These are phyloP conservation scores for Saraca asoca DNA, from an alignment of 331 rosid genomes.

Conservation along the genomic window DNA sequence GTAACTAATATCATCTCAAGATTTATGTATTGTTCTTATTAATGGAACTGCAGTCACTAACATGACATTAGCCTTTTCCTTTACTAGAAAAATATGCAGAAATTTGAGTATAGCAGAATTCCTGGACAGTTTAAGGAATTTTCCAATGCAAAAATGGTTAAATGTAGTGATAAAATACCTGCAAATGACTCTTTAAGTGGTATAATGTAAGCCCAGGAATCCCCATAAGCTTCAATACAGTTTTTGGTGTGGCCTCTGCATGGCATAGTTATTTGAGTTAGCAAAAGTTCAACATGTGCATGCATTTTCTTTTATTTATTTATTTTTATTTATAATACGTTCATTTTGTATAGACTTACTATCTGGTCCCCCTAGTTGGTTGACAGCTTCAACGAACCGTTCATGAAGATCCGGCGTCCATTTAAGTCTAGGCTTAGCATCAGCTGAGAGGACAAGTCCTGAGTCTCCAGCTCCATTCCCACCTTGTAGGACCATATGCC, in stretches of 20 bases:
- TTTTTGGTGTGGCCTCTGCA: conserved; percentile 94
- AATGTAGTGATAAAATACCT: conserved; percentile 47
- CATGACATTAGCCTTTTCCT: not conserved
- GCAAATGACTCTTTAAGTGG: conserved; percentile 90
- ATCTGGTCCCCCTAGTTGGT: conserved; percentile 86
- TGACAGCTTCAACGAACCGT: conserved; percentile 82
- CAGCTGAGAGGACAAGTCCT: conserved; percentile 83
- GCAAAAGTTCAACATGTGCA: not conserved
- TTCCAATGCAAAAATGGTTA: not conserved
- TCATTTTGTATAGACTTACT: conserved; percentile 49
- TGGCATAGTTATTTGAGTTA: conserved; percentile 15
- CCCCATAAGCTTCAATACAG: conserved; percentile 86
- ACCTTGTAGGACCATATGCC: conserved; percentile 61
- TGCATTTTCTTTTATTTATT: not conserved
- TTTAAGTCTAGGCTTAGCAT: conserved; percentile 88
- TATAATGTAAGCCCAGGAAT: conserved; percentile 84
- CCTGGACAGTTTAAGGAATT: not conserved
- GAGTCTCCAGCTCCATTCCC: conserved; percentile 57
- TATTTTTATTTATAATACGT: not conserved
- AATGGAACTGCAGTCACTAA: conserved; percentile 1
- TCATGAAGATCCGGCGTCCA: conserved; percentile 92
- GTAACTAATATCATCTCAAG: not conserved
- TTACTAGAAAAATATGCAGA: not conserved
- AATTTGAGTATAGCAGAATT: not conserved
- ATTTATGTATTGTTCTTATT: not conserved